These are phyloP conservation scores for Exophiala xenobiotica DNA, from an alignment of 2,329 filamentous ascomycete genomes.

Conservation along the genomic window DNA sequence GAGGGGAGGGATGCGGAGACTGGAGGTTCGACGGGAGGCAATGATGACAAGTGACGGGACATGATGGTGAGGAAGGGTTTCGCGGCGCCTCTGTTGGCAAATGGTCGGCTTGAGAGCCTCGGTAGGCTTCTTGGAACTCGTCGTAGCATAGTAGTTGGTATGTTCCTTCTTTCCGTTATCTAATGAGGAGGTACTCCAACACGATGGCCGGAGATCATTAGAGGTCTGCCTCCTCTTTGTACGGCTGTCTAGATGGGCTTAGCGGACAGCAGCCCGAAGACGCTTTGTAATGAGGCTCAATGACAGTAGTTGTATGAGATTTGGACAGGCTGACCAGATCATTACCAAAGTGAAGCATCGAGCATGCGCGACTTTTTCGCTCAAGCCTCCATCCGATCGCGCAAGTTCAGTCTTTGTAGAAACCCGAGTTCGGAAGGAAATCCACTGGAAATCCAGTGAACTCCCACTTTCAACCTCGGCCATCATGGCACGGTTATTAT, in stretches of 20 bases:
- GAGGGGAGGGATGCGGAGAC: conserved; percentile 62
- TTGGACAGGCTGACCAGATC: background rate
- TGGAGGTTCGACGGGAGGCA: conserved; percentile 58
- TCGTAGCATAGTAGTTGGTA: conserved; percentile 18
- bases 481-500: background rate
- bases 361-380: background rate
- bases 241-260: background rate
- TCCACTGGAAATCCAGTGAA: background rate
- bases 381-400: background rate
- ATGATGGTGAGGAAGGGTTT: conserved; percentile 11
- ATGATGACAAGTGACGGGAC: conserved; percentile 55
- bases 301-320: background rate
- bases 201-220: too few species aligned
- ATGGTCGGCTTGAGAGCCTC: conserved; percentile 16
- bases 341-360: background rate
- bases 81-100: conserved; percentile 5
- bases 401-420: background rate
- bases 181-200: background rate
- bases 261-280: conserved; percentile 4
- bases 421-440: background rate
- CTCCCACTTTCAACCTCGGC: background rate
- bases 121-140: conserved; percentile 23
- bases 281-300: conserved; percentile 14
- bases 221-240: background rate
- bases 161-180: background rate